Evolutionary conservation across 2,329 filamentous ascomycete genomes (phyloP), one percentile per base, ranked within the genome.

Genomic region (Orbilia javanica): DNA sequence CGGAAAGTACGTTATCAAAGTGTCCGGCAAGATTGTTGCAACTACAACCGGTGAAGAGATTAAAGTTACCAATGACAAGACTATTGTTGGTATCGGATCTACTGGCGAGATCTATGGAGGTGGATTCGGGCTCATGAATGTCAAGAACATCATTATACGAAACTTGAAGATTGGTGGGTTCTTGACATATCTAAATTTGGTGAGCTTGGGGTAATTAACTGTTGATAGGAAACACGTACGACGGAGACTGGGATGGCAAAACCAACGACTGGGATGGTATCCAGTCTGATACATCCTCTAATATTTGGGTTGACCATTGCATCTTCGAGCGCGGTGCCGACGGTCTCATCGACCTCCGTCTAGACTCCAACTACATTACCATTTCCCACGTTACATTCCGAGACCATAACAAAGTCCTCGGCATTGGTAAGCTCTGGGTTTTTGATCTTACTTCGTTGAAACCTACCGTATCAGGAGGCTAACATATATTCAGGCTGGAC

Each of bases 391-490:
- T 67, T 52, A 72, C 80, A 5, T 78, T 81, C 36, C 76, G 78
- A 39, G 76, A 81, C 57, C 80, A 81, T 67, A 81, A 81, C 67
- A 81, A 81, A 60, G 79, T 79, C 18, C 80, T 81, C n/a, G 80
- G 80, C 15, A 81, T 81, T 52, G 80, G 71, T 75, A 69, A 34
- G 69, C 25, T 20, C 13, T 5, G 1, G 15, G 10, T 1, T 15
- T 27, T 25, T 13, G 7, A 48, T 44, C 15, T 42, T 22, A 1
- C n/a, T 8, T 13, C 10, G 6, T 13, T 3, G 29, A 4, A 36
- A 11, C 10, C 27, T 18, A 15, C n/a, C 13, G 6, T 53, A 25
- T 20, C 20, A 1, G 15, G 3, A 48, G 5, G 20, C 53, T 52
- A 34, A 63, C 18, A 25, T 34, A n/a, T 4, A 4, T 7, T 13